Evolutionary conservation across 768 basidiomycete genomes (phyloP).

Genomic region (Tulasnella sp.): DNA sequence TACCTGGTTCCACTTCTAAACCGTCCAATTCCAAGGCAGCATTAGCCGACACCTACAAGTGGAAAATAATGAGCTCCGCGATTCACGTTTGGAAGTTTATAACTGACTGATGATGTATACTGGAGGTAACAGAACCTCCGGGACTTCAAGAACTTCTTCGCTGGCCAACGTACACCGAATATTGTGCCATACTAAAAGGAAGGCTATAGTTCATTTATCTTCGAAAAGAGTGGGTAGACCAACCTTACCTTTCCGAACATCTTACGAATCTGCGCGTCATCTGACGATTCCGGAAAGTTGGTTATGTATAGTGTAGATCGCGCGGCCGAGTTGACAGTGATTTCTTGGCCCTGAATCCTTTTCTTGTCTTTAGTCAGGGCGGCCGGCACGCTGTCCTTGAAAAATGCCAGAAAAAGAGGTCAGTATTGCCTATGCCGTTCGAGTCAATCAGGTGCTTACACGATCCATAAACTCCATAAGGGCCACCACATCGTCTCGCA

Average conservation of each 20-base stretch:
- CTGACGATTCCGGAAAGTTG: conserved; percentile 80
- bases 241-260: conserved; percentile 60
- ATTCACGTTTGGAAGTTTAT: neutral
- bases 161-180: conserved; percentile 95
- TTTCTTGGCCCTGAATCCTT: conserved; percentile 58
- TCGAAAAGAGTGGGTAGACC: neutral
- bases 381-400: conserved; percentile 66
- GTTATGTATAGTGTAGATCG: conserved; percentile 90
- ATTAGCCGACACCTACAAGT: conserved; percentile 42
- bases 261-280: conserved; percentile 63
- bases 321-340: conserved; percentile 85
- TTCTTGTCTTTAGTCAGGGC: conserved; percentile 95
- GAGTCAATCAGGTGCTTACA: conserved; percentile 29
- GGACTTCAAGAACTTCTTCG: conserved; percentile 87
- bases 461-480: conserved; percentile 78
- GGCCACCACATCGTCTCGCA: conserved; percentile 53
- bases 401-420: neutral
- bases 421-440: neutral
- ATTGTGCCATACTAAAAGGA: conserved; percentile 66
- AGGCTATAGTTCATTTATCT: neutral
- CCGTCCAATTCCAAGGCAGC: conserved; percentile 71
- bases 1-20: conserved; percentile 56
- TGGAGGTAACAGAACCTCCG: conserved; percentile 93
- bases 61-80: neutral
- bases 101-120: conserved; percentile 66